Evolutionary conservation across 495 filamentous ascomycete genomes (phyloP).

Genomic region (Acidomyces sp.): DNA sequence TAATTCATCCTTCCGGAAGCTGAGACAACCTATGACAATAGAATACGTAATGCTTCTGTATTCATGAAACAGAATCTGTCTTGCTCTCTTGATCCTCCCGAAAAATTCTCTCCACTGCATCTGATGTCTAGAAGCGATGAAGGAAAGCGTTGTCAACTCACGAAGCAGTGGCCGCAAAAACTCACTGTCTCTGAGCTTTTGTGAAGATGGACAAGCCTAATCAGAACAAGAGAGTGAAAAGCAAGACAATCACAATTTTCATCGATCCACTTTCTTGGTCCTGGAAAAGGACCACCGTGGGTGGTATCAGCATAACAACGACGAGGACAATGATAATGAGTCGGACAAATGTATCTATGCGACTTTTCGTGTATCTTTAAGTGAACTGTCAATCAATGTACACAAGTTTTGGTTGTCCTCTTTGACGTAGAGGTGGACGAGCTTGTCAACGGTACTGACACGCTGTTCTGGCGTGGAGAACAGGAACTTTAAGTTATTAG

Average conservation of each 20-base stretch:
- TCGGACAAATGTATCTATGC: constrained; percentile 25
- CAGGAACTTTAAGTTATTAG: constrained; percentile 11
- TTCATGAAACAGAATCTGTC: no score
- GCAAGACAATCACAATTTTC: constrained; percentile 24
- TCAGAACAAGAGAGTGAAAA: constrained; percentile 28
- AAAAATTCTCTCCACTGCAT: no score
- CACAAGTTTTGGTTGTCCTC: no score
- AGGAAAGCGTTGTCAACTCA: no score
- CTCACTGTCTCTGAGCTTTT: constrained; percentile 30
- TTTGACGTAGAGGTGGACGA: constrained; percentile 19
- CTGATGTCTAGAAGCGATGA: no score
- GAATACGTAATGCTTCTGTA: no score
- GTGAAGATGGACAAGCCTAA: constrained; percentile 27
- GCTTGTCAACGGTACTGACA: constrained; percentile 19
- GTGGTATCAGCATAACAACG: constrained; percentile 22
- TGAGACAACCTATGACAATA: no score
- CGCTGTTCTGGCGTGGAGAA: constrained; percentile 20
- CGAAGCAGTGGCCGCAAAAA: constrained; percentile 31
- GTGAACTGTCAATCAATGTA: no score
- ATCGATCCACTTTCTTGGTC: neutral
- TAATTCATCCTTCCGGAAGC: no score
- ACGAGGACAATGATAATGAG: constrained; percentile 24
- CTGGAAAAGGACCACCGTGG: constrained; percentile 22
- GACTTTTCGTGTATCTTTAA: constrained; percentile 19
- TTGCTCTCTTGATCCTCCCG: no score